Evolutionary conservation across 805 yeast genomes (phyloP).

Genomic region (Brettanomyces bruxellensis): DNA sequence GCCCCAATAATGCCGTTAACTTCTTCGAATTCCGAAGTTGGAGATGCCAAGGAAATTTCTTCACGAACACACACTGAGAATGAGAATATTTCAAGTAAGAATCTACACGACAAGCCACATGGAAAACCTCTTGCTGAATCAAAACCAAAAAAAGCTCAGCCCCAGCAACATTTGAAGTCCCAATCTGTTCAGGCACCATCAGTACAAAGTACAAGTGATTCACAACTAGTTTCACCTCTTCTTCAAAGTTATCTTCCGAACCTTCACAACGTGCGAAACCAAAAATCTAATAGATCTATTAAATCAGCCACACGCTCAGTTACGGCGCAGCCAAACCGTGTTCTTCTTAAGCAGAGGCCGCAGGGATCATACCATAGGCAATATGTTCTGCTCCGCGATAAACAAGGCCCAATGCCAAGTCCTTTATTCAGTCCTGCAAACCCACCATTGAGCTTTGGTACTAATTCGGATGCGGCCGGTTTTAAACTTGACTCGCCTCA

Average conservation of each 20-base stretch:
- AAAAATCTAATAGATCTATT: constrained; percentile 6
- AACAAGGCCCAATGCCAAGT: constrained; percentile 3
- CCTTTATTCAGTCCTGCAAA: constrained; percentile 3
- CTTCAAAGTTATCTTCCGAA: background rate
- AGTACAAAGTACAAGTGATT: background rate
- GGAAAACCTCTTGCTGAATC: too few species aligned
- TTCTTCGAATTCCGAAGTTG: too few species aligned
- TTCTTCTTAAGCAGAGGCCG: constrained; percentile 11
- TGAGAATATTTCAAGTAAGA: too few species aligned
- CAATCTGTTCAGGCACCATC: background rate
- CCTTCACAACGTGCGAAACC: background rate
- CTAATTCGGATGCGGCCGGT: constrained; percentile 9
- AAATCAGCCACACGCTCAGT: constrained; percentile 7
- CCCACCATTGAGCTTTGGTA: constrained; percentile 1
- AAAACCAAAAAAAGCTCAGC: too few species aligned
- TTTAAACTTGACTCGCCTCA: constrained; percentile 6
- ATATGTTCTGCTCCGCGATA: constrained; percentile 23
- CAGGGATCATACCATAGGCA: constrained; percentile 24
- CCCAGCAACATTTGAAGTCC: too few species aligned
- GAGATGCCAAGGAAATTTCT: too few species aligned
- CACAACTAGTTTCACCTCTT: background rate
- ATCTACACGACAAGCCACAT: too few species aligned
- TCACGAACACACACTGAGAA: too few species aligned
- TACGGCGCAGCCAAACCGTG: constrained; percentile 8
- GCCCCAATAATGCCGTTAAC: too few species aligned